Conservation (phyloP, 2,329 filamentous ascomycete species). For the Xylogone sp. region DNA sequence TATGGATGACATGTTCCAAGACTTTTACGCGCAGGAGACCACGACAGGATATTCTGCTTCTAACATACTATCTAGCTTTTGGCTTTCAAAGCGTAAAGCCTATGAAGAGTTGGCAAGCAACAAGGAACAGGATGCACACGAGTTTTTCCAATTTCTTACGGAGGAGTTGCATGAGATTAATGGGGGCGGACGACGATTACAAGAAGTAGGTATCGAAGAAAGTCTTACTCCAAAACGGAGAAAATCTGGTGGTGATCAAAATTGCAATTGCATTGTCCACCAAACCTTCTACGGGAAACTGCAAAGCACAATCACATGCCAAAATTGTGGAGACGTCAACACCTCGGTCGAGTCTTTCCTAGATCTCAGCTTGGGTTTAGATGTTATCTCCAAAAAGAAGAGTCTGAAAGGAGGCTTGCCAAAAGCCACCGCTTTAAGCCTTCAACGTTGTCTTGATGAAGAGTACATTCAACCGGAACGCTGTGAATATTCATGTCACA, state of each 20-base stretch:
- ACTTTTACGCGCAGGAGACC: constrained; percentile 68
- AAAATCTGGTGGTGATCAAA: constrained; percentile 22
- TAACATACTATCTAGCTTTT: constrained; percentile 83
- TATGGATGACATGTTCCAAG: constrained; percentile 71
- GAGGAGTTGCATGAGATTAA: constrained; percentile 87
- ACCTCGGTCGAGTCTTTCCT: constrained; percentile 85
- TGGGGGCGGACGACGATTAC: constrained; percentile 42
- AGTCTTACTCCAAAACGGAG: constrained; percentile 16
- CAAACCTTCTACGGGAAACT: constrained; percentile 92
- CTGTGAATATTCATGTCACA: constrained; percentile 83
- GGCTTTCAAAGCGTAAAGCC: constrained; percentile 74
- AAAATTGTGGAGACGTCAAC: constrained; percentile 78
- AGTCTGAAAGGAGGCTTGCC: constrained; percentile 33
- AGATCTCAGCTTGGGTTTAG: constrained; percentile 85
- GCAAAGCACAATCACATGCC: constrained; percentile 85
- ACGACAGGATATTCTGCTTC: constrained; percentile 89
- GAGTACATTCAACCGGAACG: constrained; percentile 86
- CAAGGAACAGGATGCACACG: constrained; percentile 93
- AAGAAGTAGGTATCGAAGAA: constrained; percentile 14
- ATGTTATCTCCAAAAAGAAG: constrained; percentile 66
- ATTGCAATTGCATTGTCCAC: constrained; percentile 87
- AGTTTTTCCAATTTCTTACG: constrained; percentile 93
- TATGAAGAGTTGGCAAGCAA: constrained; percentile 80
- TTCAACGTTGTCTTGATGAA: constrained; percentile 74
- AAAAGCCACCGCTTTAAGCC: constrained; percentile 45